phyloP scores from a whole-genome alignment of 257 asterid species.

The Primulina eburnea region DNA sequence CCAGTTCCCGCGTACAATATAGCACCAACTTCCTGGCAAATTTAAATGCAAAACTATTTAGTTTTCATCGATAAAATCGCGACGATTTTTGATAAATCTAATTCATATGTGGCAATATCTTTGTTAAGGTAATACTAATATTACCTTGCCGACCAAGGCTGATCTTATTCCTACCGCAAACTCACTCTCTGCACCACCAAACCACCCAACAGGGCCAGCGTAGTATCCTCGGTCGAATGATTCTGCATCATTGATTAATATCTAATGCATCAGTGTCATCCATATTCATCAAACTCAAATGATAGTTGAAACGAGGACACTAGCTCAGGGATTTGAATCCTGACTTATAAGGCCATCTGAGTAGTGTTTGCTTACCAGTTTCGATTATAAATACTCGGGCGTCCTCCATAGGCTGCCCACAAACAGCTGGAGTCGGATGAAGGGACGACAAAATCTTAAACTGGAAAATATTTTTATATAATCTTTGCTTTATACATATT shows the following conservation, averaged over 20 bases:
- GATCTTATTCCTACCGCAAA: slow-evolving; percentile 98
- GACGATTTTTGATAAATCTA: neutral
- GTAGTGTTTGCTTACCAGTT: slow-evolving; percentile 49
- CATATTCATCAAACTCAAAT: neutral
- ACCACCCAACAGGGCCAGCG: slow-evolving; percentile 99
- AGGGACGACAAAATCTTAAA: slow-evolving; percentile 78
- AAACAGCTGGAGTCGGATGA: slow-evolving; percentile 99
- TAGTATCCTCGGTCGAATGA: slow-evolving; percentile 96
- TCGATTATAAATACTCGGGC: slow-evolving; percentile 74
- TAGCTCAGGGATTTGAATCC: no score
- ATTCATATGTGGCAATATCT: neutral
- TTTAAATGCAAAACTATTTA: slow-evolving; percentile 12
- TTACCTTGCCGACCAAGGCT: slow-evolving; percentile 84
- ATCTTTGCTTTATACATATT: neutral
- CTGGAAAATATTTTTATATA: slow-evolving; percentile 40
- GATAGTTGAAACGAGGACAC: neutral
- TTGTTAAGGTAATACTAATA: neutral
- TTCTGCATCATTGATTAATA: slow-evolving; percentile 44
- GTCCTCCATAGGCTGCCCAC: slow-evolving; percentile 91
- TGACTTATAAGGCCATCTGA: neutral
- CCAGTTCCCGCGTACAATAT: slow-evolving; percentile 95
- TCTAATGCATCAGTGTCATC: neutral
- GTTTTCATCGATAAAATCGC: slow-evolving; percentile 10
- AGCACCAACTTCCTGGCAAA: slow-evolving; percentile 65
- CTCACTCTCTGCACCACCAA: slow-evolving; percentile 94